A percentile compares a stretch with the other conserved stretches of the same genome.
Conservation (phyloP, 768 basidiomycete genomes). For the Boletus sensibilis region DNA sequence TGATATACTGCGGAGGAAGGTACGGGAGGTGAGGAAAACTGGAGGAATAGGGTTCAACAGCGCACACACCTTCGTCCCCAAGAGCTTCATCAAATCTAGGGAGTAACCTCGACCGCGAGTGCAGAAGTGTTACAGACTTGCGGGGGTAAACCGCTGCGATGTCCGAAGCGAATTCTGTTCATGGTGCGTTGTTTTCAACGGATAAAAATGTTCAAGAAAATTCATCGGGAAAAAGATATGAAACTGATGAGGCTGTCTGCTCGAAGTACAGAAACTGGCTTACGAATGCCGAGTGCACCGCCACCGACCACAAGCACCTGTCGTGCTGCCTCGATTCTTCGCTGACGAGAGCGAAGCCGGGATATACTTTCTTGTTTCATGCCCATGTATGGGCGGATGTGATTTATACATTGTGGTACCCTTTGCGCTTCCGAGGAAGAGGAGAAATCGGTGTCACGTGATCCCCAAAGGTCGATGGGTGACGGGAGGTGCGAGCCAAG, state of each 20-base stretch:
- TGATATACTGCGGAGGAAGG: conserved; percentile 14
- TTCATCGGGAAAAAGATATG: background rate
- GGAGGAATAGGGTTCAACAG: background rate
- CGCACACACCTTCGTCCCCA: conserved; percentile 48
- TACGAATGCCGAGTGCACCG: conserved; percentile 72
- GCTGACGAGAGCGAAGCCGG: conserved; percentile 53
- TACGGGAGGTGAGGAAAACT: background rate
- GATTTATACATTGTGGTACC: background rate
- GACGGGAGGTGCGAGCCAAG: conserved; percentile 57
- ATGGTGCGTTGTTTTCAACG: background rate
- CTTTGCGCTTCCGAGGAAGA: background rate
- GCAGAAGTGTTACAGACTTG: conserved; percentile 56
- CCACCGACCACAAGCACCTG: conserved; percentile 68
- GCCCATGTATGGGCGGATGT: conserved; percentile 34
- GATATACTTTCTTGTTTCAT: conserved; percentile 48
- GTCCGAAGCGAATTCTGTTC: conserved; percentile 61
- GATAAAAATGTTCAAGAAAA: background rate
- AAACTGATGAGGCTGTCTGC: background rate
- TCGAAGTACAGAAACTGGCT: conserved; percentile 21
- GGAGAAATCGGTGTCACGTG: background rate
- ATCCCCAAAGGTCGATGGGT: conserved; percentile 55
- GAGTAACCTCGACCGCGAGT: conserved; percentile 55
- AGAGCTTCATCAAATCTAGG: conserved; percentile 52
- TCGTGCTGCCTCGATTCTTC: conserved; percentile 42
- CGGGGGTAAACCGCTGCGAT: conserved; percentile 52